Evolutionary conservation across 129 eudicot genomes (phyloP), one percentile per base, ranked within the genome.

Genomic region (Solidago caesia): DNA sequence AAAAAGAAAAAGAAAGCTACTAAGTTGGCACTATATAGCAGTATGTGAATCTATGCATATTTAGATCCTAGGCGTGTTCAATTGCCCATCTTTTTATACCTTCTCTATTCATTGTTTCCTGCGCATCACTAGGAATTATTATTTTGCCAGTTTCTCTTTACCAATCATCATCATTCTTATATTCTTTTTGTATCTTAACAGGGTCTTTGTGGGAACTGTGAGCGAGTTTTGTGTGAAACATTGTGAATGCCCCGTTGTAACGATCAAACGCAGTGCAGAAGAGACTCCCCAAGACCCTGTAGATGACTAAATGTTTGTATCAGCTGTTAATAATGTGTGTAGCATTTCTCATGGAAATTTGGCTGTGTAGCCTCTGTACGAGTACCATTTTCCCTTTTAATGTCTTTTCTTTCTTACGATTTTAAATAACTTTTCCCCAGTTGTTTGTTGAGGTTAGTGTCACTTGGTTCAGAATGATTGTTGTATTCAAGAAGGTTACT

Each of bases 171-270:
- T 44, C 26, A 59, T 8, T 1, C 64, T 39, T 63, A 39, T 10
- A 5, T 47, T 52, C 12, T 76, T 51, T 52, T 11, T 27, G 13
- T n/a, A 9, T 59, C 62, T 67, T 7, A 46, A 73, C 85, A 91
- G 99, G 96, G 99, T 95, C 8, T 91, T 95, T 75, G 96, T 95
- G 46, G 99, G 99, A 71, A 95, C 96, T 21, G 99, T 95, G 81
- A 95, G 99, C 48, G 99, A 95, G 27, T 95, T 91, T 73, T 91
- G 97, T 44, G 89, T 74, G 55, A 95, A 91, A 89, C 99, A 95
- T 82, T 93, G 94, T 16, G 96, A 91, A 57, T 91, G 96, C 75
- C 99, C 96, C 4, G 99, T 91, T 15, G 87, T 95, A 74, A 81
- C 97, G 53, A 95, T 95, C 82, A 91, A 89, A 74, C 91, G 97